Conservation (phyloP, 176 grass and related monocot genomes). For the Thalia dealbata region DNA sequence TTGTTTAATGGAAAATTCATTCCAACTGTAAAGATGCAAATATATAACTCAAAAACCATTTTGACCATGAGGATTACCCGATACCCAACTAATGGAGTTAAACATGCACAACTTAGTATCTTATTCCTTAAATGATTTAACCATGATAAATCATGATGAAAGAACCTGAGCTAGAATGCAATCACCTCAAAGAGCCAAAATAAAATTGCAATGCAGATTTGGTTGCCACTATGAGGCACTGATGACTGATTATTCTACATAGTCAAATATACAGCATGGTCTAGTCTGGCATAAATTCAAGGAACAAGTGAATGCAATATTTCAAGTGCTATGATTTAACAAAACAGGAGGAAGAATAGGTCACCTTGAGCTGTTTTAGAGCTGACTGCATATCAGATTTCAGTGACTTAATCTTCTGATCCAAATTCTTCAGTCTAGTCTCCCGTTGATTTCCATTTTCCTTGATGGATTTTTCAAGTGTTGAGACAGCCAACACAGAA, state of each 20-base stretch:
- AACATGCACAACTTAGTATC: neutral
- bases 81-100: neutral
- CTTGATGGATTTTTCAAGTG: constrained; percentile 62
- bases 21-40: neutral
- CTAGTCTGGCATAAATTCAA: too few relatives aligned
- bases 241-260: too few relatives aligned
- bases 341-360: constrained; percentile 19
- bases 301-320: too few relatives aligned
- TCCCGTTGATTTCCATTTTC: constrained; percentile 76
- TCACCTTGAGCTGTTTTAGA: constrained; percentile 82
- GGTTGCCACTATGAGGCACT: too few relatives aligned
- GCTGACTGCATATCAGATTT: constrained; percentile 85
- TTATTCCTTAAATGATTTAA: neutral
- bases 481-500: constrained; percentile 51
- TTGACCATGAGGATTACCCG: neutral
- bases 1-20: neutral
- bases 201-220: too few relatives aligned
- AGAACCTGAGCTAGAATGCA: too few relatives aligned
- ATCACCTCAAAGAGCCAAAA: too few relatives aligned
- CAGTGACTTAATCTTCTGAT: constrained; percentile 68
- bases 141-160: too few relatives aligned
- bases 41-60: neutral
- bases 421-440: constrained; percentile 71
- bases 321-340: constrained; percentile 5
- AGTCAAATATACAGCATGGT: too few relatives aligned